These are phyloP conservation scores for Akanthomyces muscarius DNA, from an alignment of 2,329 filamentous ascomycete genomes.

Conservation along the genomic window DNA sequence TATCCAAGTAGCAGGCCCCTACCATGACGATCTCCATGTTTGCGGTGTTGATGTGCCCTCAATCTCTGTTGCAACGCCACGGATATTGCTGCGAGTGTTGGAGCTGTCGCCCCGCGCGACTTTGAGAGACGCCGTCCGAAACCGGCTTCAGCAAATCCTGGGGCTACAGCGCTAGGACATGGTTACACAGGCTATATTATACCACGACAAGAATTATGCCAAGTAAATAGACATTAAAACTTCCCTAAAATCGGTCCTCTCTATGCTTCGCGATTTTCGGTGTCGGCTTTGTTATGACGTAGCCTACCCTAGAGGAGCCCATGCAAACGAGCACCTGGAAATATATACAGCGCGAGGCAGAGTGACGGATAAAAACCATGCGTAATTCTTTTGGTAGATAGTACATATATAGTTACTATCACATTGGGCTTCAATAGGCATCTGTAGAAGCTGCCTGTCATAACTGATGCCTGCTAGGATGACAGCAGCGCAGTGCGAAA, in stretches of 20 bases:
- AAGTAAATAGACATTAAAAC: not conserved
- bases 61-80: not conserved
- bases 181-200: not conserved
- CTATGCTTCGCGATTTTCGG: too few species aligned
- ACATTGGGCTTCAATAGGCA: too few species aligned
- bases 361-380: too few species aligned
- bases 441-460: too few species aligned
- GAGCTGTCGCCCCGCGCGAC: not conserved
- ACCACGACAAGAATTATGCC: not conserved
- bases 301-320: too few species aligned
- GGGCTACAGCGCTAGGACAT: not conserved
- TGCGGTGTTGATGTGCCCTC: not conserved
- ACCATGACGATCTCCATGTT: conserved; percentile 60
- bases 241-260: not conserved
- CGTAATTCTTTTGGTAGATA: too few species aligned
- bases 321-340: too few species aligned
- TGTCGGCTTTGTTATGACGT: too few species aligned
- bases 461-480: too few species aligned
- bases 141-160: not conserved
- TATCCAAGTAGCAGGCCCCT: conserved; percentile 68
- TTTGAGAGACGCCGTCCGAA: not conserved
- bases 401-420: too few species aligned
- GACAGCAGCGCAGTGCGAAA: too few species aligned
- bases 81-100: not conserved
- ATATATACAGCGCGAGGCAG: too few species aligned